These are phyloP conservation scores for Bolboschoenus planiculmis DNA, from an alignment of 176 grass and related monocot genomes.

Conservation along the genomic window DNA sequence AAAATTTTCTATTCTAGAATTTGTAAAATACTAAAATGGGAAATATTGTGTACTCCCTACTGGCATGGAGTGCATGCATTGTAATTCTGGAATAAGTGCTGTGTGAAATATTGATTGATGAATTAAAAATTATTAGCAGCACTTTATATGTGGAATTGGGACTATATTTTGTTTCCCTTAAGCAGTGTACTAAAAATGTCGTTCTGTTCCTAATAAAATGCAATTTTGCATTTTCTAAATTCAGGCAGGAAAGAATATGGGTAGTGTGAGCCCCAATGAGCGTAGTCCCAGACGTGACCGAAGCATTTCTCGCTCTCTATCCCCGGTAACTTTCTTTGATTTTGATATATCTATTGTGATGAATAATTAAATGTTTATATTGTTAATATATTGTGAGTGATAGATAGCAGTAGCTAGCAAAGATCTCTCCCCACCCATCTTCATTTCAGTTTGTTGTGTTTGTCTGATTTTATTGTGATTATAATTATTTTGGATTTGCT, in stretches of 20 bases:
- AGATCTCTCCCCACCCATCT: background rate
- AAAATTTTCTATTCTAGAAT: background rate
- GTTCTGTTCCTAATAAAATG: background rate
- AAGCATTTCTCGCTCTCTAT: constrained; percentile 27
- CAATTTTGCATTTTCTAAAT: background rate
- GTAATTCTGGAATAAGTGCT: background rate
- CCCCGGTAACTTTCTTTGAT: constrained; percentile 10
- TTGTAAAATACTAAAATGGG: background rate
- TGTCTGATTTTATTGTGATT: too few species aligned
- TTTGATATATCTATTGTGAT: background rate
- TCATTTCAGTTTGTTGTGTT: too few species aligned
- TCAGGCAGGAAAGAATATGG: background rate
- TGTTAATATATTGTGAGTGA: background rate
- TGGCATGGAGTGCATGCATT: background rate
- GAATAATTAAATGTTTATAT: too few species aligned
- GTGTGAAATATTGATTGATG: background rate
- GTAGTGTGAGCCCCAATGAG: constrained; percentile 19
- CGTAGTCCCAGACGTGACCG: background rate
- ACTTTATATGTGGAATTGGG: background rate
- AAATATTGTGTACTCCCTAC: background rate
- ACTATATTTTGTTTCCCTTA: too few species aligned
- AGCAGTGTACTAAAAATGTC: background rate
- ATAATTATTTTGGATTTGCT: too few species aligned
- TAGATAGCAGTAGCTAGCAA: background rate
- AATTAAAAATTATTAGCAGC: background rate